Evolutionary conservation across 352 stramenopile species (phyloP).

Genomic region (Globisporangium middletonii): DNA sequence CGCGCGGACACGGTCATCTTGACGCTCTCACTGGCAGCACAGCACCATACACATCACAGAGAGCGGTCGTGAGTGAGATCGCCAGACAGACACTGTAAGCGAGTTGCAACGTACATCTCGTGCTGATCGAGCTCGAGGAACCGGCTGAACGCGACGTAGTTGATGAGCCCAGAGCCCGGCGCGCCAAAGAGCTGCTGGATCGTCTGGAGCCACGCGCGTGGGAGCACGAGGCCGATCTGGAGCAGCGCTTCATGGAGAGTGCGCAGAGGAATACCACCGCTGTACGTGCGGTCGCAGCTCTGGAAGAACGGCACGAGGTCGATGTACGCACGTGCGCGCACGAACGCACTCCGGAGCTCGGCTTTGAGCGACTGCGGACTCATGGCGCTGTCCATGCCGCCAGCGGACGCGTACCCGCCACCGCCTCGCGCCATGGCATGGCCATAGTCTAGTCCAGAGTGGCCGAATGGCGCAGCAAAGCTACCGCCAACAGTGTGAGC

Average conservation of each 20-base stretch:
- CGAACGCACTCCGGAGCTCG: slow-evolving; percentile 42
- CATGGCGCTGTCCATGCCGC: slow-evolving; percentile 1
- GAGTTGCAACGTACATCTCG: slow-evolving; percentile 32
- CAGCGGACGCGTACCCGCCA: not conserved
- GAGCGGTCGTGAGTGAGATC: not conserved
- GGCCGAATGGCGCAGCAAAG: not conserved
- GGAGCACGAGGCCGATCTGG: slow-evolving; percentile 37
- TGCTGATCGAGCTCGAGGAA: slow-evolving; percentile 47
- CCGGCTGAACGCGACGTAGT: slow-evolving; percentile 39
- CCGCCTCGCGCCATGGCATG: not conserved
- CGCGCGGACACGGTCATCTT: slow-evolving; percentile 24
- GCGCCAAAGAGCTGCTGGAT: slow-evolving; percentile 41
- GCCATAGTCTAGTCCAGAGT: not conserved
- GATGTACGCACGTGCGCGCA: slow-evolving; percentile 34
- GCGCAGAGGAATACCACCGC: slow-evolving; percentile 28
- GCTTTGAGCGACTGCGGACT: slow-evolving; percentile 21
- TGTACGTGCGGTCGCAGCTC: slow-evolving; percentile 34
- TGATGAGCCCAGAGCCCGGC: slow-evolving; percentile 27
- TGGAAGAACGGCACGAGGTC: slow-evolving; percentile 45
- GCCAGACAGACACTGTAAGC: not conserved
- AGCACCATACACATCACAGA: not conserved
- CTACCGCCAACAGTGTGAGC: not conserved
- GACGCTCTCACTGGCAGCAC: slow-evolving; percentile 30
- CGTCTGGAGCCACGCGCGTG: slow-evolving; percentile 21
- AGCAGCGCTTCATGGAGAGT: slow-evolving; percentile 41